Evolutionary conservation across 495 filamentous ascomycete species (phyloP).

Genomic region (Neurospora discreta): DNA sequence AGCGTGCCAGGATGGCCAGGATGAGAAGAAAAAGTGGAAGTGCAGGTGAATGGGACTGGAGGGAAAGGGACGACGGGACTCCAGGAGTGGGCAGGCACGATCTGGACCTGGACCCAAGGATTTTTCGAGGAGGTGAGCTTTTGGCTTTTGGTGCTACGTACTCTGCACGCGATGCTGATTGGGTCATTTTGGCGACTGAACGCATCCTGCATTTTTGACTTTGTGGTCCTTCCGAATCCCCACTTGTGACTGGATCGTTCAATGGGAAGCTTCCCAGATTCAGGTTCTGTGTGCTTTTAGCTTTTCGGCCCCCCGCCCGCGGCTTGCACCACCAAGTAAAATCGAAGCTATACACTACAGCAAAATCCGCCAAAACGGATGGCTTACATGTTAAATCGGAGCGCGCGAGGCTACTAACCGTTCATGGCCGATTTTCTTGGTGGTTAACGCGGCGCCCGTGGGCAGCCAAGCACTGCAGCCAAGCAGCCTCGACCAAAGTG

Average conservation of each 20-base stretch:
- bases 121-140: background rate
- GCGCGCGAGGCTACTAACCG: background rate
- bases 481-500: background rate
- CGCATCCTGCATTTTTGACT: background rate
- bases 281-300: background rate
- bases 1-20: background rate
- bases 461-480: background rate
- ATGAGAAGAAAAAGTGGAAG: background rate
- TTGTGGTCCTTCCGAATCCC: background rate
- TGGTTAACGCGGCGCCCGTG: background rate
- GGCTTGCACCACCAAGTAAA: background rate
- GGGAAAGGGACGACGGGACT: background rate
- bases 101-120: background rate
- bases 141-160: background rate
- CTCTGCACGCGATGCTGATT: background rate
- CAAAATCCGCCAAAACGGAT: background rate
- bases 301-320: background rate
- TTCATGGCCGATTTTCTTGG: background rate
- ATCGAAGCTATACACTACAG: background rate
- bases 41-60: background rate
- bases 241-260: slow-evolving; percentile 3
- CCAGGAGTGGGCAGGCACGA: background rate
- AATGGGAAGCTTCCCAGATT: slow-evolving; percentile 15
- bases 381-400: background rate
- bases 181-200: background rate